Percentiles rank a stretch among this genome's conserved stretches.
These are phyloP conservation scores for Echinosophora koreensis DNA, from an alignment of 306 rosid genomes.

Conservation along the genomic window DNA sequence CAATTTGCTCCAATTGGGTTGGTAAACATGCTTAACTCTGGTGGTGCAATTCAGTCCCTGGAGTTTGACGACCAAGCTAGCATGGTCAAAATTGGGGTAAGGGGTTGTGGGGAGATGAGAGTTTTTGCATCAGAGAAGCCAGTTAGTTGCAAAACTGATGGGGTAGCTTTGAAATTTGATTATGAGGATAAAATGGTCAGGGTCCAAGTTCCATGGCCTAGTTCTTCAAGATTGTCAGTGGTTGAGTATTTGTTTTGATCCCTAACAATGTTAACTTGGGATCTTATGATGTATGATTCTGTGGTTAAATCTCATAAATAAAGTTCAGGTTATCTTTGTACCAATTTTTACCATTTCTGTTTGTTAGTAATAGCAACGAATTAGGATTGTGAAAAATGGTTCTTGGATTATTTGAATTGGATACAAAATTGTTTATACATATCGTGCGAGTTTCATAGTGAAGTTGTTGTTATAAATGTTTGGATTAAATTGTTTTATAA, in stretches of 20 bases:
- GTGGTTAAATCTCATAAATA: neutral
- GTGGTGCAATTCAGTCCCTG: conserved; percentile 65
- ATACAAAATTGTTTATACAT: too few species aligned
- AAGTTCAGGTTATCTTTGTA: neutral
- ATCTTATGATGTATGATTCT: conserved; percentile 1
- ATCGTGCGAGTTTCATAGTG: too few species aligned
- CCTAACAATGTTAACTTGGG: neutral
- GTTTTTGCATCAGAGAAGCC: conserved; percentile 68
- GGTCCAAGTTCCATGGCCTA: conserved; percentile 61
- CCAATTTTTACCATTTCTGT: neutral
- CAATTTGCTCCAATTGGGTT: conserved; percentile 74
- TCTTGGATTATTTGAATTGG: too few species aligned
- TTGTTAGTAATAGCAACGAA: neutral
- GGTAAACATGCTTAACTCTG: conserved; percentile 76
- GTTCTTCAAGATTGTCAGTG: conserved; percentile 49
- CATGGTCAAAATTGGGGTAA: conserved; percentile 51
- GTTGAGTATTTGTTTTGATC: conserved; percentile 64
- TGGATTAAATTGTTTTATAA: too few species aligned
- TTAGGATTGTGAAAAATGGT: too few species aligned
- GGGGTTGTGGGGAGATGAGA: conserved; percentile 70
- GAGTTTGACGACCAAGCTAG: conserved; percentile 49
- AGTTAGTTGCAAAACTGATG: conserved; percentile 58
- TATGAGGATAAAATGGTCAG: conserved; percentile 58
- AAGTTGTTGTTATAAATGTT: too few species aligned
- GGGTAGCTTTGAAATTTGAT: conserved; percentile 53